These are phyloP conservation scores for Coemansia sp. DNA, from an alignment of 192 early-diverging fungal genomes.

Conservation along the genomic window DNA sequence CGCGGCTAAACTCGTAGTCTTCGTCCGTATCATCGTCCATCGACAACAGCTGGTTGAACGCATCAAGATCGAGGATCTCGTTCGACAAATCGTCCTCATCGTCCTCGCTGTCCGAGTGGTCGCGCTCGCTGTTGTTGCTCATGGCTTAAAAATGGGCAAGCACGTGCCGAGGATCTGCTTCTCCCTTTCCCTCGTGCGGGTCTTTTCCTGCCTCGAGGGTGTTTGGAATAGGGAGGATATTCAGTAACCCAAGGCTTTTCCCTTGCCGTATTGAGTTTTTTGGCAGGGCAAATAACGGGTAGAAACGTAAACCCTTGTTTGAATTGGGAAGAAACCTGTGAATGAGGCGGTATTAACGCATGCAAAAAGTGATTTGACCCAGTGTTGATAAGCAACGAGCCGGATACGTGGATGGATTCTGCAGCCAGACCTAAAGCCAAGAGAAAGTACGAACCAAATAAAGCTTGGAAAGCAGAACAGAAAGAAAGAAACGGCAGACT, in stretches of 20 bases:
- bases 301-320: background rate
- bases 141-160: background rate
- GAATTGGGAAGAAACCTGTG: background rate
- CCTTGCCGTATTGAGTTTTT: background rate
- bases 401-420: background rate
- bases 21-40: slow-evolving; percentile 94
- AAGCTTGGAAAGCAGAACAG: background rate
- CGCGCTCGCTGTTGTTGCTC: slow-evolving; percentile 7
- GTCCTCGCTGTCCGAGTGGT: slow-evolving; percentile 1
- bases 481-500: background rate
- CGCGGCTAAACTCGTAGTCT: slow-evolving; percentile 72
- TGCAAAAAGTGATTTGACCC: background rate
- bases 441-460: background rate
- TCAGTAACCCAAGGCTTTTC: background rate
- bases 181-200: background rate
- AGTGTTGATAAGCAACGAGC: background rate
- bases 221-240: slow-evolving; percentile 1
- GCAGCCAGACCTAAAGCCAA: background rate
- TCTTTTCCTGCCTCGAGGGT: background rate
- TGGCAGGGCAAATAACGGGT: no score
- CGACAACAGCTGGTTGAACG: slow-evolving; percentile 87
- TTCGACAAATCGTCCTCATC: slow-evolving; percentile 44
- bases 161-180: background rate
- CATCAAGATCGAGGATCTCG: slow-evolving; percentile 73
- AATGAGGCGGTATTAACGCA: background rate